phyloP scores from a whole-genome alignment of 371 early-diverging fungal species.

The Syncephalastrum monosporum region DNA sequence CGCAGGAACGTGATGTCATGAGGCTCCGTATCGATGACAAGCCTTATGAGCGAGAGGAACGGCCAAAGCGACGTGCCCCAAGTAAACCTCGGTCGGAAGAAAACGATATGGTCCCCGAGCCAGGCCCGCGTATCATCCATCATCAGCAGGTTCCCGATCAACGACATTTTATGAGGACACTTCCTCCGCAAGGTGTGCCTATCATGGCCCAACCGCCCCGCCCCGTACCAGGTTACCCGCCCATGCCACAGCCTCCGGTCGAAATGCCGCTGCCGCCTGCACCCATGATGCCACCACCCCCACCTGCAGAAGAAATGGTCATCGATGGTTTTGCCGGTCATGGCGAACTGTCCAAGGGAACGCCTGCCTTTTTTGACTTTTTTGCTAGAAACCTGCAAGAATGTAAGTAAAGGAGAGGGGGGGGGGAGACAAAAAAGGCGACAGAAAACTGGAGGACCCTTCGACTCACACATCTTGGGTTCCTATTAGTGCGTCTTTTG shows the following conservation, averaged over 20 bases:
- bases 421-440: not conserved
- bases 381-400: slow-evolving; percentile 12
- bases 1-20: slow-evolving; percentile 39
- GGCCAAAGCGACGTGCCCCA: slow-evolving; percentile 21
- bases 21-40: slow-evolving; percentile 17
- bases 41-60: slow-evolving; percentile 39
- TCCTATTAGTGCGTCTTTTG: slow-evolving; percentile 16
- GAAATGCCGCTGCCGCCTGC: slow-evolving; percentile 1
- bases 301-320: slow-evolving; percentile 4
- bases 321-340: not conserved
- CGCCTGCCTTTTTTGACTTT: slow-evolving; percentile 11
- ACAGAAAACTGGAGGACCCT: not conserved
- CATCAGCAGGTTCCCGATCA: no score
- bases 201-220: slow-evolving; percentile 8
- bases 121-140: slow-evolving; percentile 4
- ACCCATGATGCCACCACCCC: slow-evolving; percentile 6
- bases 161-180: not conserved
- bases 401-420: slow-evolving; percentile 10
- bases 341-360: slow-evolving; percentile 6
- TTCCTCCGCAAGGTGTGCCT: slow-evolving; percentile 2
- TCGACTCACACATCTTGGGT: not conserved
- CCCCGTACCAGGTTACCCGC: not conserved
- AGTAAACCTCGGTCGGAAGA: slow-evolving; percentile 21
- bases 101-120: not conserved
- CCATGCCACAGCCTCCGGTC: slow-evolving; percentile 2